Evolutionary conservation across 1,139 yeast species (phyloP), one percentile per base, ranked within the genome.

Genomic region (Zygosaccharomyces sapae): DNA sequence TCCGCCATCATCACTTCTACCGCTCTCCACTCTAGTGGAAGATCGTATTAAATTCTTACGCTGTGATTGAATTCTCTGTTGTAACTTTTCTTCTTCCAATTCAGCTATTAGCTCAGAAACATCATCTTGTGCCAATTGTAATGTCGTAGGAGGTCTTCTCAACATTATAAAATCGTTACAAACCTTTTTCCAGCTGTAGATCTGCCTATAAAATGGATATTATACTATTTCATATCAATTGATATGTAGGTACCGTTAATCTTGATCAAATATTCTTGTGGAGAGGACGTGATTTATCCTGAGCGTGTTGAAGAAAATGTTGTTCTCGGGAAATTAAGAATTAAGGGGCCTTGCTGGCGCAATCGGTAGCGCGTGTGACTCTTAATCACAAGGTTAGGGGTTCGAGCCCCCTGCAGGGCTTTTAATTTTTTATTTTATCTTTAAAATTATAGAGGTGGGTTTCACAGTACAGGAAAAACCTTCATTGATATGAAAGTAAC

Each of bases 311-410:
- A 19, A 19, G 22, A 19, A 19, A 19, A 19, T 19, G 22, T 19
- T 19, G 22, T 19, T 19, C 22, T 19, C 22, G 22, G 22, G 22
- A 19, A 19, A 19, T 19, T 19, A 19, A 19, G 9, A 39, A 18
- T 19, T 30, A 39, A 12, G 38, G 41, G 47, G 71, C 72, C 71
- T 68, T 67, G 72, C 68, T 69, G 71, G 72, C 72, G 71, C 72
- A 69, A 69, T 69, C 72, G 72, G 72, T 69, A 69, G 72, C 71
- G 72, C 72, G 70, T 67, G 63, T 66, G 72, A 69, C 72, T 69
- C 72, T 69, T 69, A 69, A 68, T 68, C 71, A 66, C 63, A 67
- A 67, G 71, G 71, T 66, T 68, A 68, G 69, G 71, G 71, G 71
- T 68, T 69, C 71, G 71, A 68, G 68, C 72, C 72, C 71, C 72